Conservation (phyloP, 306 rosid genomes). For the Vigna nakashimae region DNA sequence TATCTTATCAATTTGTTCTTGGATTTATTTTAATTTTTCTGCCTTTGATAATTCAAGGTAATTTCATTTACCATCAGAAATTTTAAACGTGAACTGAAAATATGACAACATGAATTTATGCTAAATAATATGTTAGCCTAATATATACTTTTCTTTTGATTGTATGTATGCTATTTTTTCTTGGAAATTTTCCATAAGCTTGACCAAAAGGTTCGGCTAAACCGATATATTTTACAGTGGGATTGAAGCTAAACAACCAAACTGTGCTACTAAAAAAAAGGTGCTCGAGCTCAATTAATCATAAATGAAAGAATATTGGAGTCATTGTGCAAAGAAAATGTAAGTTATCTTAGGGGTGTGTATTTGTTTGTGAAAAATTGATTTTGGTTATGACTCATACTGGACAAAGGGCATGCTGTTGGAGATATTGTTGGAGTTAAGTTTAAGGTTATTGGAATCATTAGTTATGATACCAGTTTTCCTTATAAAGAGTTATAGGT, state of each 20-base stretch:
- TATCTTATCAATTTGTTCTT: neutral
- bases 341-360: constrained; percentile 26
- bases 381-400: constrained; percentile 28
- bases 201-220: constrained; percentile 21
- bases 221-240: constrained; percentile 55
- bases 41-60: too few relatives aligned
- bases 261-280: constrained; percentile 75
- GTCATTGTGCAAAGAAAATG: constrained; percentile 86
- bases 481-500: too few relatives aligned
- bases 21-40: too few relatives aligned
- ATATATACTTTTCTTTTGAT: neutral
- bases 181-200: neutral
- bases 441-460: too few relatives aligned
- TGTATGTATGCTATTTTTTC: constrained; percentile 1
- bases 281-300: constrained; percentile 83
- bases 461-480: too few relatives aligned
- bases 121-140: constrained; percentile 35
- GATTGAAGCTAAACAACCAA: constrained; percentile 89
- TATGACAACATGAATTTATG: neutral
- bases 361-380: neutral
- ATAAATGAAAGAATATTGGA: constrained; percentile 81
- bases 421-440: constrained; percentile 81
- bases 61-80: constrained; percentile 13
- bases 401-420: constrained; percentile 91
- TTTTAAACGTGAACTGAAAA: too few relatives aligned